Base-by-base conservation (phyloP, 2,329 filamentous ascomycete genomes). In the Aspergillus fumigatus region DNA sequence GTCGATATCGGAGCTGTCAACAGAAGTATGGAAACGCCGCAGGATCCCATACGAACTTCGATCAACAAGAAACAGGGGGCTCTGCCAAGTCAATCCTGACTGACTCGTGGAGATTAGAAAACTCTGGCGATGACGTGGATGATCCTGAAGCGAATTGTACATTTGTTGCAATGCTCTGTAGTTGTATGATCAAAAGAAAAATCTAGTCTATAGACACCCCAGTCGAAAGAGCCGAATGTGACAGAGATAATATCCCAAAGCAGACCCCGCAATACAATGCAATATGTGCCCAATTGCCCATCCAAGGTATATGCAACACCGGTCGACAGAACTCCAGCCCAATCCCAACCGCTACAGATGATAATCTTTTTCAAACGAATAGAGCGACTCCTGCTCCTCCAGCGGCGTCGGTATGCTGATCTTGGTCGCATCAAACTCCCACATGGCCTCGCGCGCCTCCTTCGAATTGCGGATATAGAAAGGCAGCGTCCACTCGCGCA, bases 401-500 rank as follows among this genome's bases (percentile, higher is more conserved):
- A 61, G 55, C 7, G 64, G 63, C 1, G 57, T 59, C 1, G 73
- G 72, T 32, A 75, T 70, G 1, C 60, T 56, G 3, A 73, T 65
- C 27, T 69, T 64, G 9, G 65, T 66, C 17, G 73, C 73, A 48
- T 75, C 73, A 51, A 72, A 74, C 25, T 68, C 69, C 71, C 72
- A 75, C 45, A 62, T 70, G 10, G 57, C 64, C 50, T 68, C 65
- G 49, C 66, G 70, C 47, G 66, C 62, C 35, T 68, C 62, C 27
- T 63, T 61, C 19, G 54, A 56, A 50, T 61, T 69, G 48, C 69
- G 64, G n/a, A 77, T 55, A 47, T 70, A 66, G 51, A 72, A 63
- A 7, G 74, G 70, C 29, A 73, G 67, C 50, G 73, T 67, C 67
- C 70, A 75, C 51, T 77, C 75, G 50, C 73, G 73, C 1, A 77